A percentile compares a stretch with the other conserved stretches of the same genome.
Evolutionary conservation across 78 protist species (phyloP).

Genomic region (Dictyostelium intermedium): DNA sequence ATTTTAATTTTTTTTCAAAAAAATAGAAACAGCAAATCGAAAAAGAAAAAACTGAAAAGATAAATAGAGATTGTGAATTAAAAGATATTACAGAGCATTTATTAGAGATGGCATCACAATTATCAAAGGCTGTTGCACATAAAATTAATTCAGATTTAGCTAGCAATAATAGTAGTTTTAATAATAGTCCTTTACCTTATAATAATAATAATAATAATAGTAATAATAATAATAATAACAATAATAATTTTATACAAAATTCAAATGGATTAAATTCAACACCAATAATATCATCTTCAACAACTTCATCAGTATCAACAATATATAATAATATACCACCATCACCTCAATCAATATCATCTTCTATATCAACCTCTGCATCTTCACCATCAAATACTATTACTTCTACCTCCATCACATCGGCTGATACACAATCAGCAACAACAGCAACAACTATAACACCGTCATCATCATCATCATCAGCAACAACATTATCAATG

Average conservation of each 20-base stretch:
- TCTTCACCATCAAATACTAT: background rate
- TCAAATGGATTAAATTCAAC: background rate
- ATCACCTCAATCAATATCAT: background rate
- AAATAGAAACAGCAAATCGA: slow-evolving; percentile 50
- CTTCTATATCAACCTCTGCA: background rate
- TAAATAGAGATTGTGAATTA: slow-evolving; percentile 35
- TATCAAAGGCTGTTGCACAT: slow-evolving; percentile 34
- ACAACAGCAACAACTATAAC: background rate
- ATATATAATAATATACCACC: background rate
- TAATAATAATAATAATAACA: background rate
- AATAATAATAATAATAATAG: background rate
- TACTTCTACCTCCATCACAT: background rate
- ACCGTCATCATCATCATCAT: background rate
- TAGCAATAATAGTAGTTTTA: background rate
- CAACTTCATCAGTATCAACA: background rate
- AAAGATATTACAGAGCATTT: slow-evolving; percentile 70
- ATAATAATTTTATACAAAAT: background rate
- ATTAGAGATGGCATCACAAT: slow-evolving; percentile 67
- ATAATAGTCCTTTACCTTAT: background rate
- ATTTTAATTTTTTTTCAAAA: background rate
- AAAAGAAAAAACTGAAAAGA: slow-evolving; percentile 53
- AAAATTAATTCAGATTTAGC: background rate
- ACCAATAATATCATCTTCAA: background rate
- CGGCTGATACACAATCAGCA: background rate
- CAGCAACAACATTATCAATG: background rate